Percentiles rank a stretch among this genome's conserved stretches.
Evolutionary conservation across 768 basidiomycete species (phyloP).

Genomic region (Boletus edulis): DNA sequence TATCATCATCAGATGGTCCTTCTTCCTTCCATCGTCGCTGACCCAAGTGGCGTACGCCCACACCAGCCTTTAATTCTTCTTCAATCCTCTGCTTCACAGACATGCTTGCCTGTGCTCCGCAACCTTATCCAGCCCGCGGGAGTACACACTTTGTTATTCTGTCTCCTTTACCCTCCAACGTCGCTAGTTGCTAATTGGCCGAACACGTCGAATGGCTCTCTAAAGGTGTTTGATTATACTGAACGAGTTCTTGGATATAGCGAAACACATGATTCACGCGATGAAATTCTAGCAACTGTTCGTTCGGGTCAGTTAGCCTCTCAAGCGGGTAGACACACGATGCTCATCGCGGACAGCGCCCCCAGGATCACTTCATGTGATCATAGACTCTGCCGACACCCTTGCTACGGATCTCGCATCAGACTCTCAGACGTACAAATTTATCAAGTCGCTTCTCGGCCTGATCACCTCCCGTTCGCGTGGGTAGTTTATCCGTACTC

Average conservation of each 20-base stretch:
- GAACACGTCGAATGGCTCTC: slow-evolving; percentile 11
- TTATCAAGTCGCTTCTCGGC: slow-evolving; percentile 47
- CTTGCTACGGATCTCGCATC: slow-evolving; percentile 59
- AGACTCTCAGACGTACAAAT: slow-evolving; percentile 47
- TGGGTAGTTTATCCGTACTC: slow-evolving; percentile 31
- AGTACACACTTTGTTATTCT: slow-evolving; percentile 46
- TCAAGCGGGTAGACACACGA: background rate
- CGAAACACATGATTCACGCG: slow-evolving; percentile 34
- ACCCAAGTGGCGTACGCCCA: slow-evolving; percentile 18
- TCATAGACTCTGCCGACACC: slow-evolving; percentile 74
- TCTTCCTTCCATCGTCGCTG: slow-evolving; percentile 28
- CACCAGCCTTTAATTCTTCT: slow-evolving; percentile 50
- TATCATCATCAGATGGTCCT: slow-evolving; percentile 21
- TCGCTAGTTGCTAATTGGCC: slow-evolving; percentile 36
- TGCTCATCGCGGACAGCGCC: slow-evolving; percentile 32
- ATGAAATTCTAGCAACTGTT: slow-evolving; percentile 41
- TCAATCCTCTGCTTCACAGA: slow-evolving; percentile 60
- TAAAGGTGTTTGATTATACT: slow-evolving; percentile 50
- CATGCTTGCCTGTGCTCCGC: slow-evolving; percentile 53
- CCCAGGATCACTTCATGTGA: slow-evolving; percentile 51
- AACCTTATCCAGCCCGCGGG: slow-evolving; percentile 36
- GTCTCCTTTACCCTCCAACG: slow-evolving; percentile 54
- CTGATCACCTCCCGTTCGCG: slow-evolving; percentile 48
- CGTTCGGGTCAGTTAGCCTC: slow-evolving; percentile 33
- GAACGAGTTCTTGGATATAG: slow-evolving; percentile 52